Evolutionary conservation across 768 basidiomycete genomes (phyloP).

Genomic region (Megacollybia marginata): DNA sequence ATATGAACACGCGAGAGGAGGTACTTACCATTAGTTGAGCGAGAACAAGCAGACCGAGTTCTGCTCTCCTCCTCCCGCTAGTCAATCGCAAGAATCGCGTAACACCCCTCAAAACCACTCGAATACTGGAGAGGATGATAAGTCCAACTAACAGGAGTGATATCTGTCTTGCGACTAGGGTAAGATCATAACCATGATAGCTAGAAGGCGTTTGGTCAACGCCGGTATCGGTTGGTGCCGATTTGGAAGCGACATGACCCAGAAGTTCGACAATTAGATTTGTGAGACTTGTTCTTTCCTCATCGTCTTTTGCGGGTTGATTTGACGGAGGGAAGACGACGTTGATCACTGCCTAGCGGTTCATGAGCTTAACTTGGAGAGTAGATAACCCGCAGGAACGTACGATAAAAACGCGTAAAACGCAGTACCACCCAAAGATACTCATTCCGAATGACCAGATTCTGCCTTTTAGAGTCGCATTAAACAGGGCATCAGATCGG

Average conservation of each 20-base stretch:
- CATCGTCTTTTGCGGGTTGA: conserved; percentile 12
- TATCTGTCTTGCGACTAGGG: conserved; percentile 36
- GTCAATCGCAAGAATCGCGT: conserved; percentile 59
- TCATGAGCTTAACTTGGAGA: background rate
- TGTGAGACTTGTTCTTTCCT: conserved; percentile 22
- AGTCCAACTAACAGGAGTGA: conserved; percentile 69
- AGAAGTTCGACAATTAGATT: conserved; percentile 26
- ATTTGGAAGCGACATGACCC: conserved; percentile 1
- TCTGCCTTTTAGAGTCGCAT: conserved; percentile 48
- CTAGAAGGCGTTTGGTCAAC: too few species aligned
- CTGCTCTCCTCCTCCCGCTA: conserved; percentile 63
- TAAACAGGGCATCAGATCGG: conserved; percentile 40
- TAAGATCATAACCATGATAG: conserved; percentile 21
- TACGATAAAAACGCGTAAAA: conserved; percentile 55
- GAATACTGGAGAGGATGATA: conserved; percentile 68
- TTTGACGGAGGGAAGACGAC: conserved; percentile 29
- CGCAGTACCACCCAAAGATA: conserved; percentile 62
- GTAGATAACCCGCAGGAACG: conserved; percentile 16
- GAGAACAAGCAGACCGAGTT: conserved; percentile 67
- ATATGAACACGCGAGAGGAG: background rate
- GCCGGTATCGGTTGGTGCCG: conserved; percentile 6
- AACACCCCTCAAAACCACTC: conserved; percentile 62
- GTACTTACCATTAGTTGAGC: conserved; percentile 74
- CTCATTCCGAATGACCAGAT: conserved; percentile 38
- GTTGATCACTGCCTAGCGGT: conserved; percentile 42